phyloP scores from a whole-genome alignment of 768 basidiomycete genomes.

The Boletus sensibilis region DNA sequence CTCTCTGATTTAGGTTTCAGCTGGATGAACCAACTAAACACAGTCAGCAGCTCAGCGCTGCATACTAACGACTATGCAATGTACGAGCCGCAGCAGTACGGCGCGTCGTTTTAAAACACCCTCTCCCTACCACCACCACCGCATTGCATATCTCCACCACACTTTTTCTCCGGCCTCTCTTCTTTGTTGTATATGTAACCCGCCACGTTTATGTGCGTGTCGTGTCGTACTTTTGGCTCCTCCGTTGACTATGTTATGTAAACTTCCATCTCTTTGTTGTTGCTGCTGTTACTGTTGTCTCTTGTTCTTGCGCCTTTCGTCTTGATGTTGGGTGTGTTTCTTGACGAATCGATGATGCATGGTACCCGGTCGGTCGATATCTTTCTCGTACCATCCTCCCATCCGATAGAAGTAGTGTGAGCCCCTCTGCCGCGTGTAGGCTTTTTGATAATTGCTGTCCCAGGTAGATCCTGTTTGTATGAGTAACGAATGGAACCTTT shows the following conservation, averaged over 20 bases:
- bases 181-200: not conserved
- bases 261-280: no score
- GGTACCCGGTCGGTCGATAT: not conserved
- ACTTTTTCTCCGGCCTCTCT: not conserved
- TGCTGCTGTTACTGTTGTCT: not conserved
- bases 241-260: not conserved
- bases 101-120: constrained; percentile 4
- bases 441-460: not conserved
- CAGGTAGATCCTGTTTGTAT: not conserved
- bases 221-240: not conserved
- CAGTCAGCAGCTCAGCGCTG: constrained; percentile 11
- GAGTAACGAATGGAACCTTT: not conserved
- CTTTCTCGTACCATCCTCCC: not conserved
- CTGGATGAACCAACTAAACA: constrained; percentile 36
- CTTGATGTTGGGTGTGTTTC: not conserved
- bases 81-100: constrained; percentile 24
- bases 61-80: constrained; percentile 29
- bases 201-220: not conserved
- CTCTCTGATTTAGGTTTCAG: constrained; percentile 29
- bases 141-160: not conserved
- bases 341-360: not conserved
- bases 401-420: not conserved
- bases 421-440: not conserved
- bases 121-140: not conserved
- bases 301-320: not conserved